Evolutionary conservation across 805 yeast species (phyloP), one percentile per base, ranked within the genome.

Genomic region (Candida pseudofarinosa): DNA sequence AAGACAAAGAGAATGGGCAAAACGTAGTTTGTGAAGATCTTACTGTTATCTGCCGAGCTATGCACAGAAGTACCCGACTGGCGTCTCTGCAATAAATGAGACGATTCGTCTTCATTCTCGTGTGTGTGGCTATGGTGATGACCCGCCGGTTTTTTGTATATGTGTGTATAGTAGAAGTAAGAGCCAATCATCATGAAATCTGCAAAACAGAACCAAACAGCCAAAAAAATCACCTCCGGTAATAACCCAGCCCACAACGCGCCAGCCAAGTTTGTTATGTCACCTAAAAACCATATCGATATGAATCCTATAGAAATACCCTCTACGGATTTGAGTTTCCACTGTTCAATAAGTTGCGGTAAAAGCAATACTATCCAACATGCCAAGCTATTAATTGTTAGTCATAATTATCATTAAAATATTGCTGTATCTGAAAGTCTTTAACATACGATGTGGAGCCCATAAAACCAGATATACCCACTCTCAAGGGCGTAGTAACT

Each of bases 331-430:
- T 85, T 80, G 41, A 80, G 63, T 41, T 85, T 64, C 89, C 89
- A 86, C 63, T 85, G 91, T 58, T 85, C 95, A 19, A 85, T 74
- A 37, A 85, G 71, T 58, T 85, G 95, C 0, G 95, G 93, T 50
- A 86, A 64, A 44, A 85, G 71, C 33, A 85, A 63, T 12, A 85
- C 89, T 10, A 86, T 73, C 89, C 90, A 86, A 59, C 91, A 83
- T 0, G 91, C 88, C 34, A 85, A 71, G 26, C 81, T 74, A 48
- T 32, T 16, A 7, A 43, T 39, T 41, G 35, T 45, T 44, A 20
- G 26, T 43, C 43, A 42, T 38, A 20, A 31, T 33, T 35, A 14
- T 16, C 16, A 3, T 10, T 15, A 15, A 30, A 41, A 20, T n/a
- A n/a, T 19, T 7, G 34, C 23, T 20, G 3, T 15, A 28, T 18